phyloP scores from a whole-genome alignment of 1,139 yeast species.

The Geotrichum candidum region DNA sequence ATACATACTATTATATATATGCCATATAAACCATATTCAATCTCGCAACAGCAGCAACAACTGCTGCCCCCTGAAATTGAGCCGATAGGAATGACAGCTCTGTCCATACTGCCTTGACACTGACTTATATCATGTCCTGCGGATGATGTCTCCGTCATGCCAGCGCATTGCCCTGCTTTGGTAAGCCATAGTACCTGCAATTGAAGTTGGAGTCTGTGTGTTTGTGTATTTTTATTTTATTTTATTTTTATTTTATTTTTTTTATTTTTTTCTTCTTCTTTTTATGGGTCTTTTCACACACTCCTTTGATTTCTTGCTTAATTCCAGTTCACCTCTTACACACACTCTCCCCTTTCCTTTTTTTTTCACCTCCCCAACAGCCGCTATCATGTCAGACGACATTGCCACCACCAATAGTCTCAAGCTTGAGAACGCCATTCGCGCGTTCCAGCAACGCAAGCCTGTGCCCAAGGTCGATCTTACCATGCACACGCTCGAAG shows the following conservation, averaged over 20 bases:
- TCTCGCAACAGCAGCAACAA: no score
- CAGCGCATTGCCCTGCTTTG: no score
- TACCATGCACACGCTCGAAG: constrained; percentile 57
- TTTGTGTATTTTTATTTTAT: background rate
- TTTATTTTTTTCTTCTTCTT: background rate
- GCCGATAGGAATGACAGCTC: no score
- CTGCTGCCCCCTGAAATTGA: no score
- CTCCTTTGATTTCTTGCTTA: background rate
- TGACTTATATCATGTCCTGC: background rate
- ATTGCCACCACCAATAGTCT: constrained; percentile 14
- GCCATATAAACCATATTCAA: no score
- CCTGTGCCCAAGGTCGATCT: constrained; percentile 42
- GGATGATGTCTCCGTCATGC: no score
- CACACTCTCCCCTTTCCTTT: background rate
- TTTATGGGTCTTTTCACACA: background rate
- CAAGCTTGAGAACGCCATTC: constrained; percentile 58
- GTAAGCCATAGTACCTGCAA: no score
- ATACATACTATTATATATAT: no score
- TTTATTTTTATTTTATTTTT: background rate
- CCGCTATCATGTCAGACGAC: constrained; percentile 12
- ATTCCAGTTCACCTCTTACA: background rate
- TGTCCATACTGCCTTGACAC: background rate
- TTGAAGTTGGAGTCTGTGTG: no score
- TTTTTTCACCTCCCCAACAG: background rate
- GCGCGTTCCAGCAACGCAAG: constrained; percentile 57